Conservation (phyloP, 2,329 filamentous ascomycete genomes). For the Grosmannia huntii region DNA sequence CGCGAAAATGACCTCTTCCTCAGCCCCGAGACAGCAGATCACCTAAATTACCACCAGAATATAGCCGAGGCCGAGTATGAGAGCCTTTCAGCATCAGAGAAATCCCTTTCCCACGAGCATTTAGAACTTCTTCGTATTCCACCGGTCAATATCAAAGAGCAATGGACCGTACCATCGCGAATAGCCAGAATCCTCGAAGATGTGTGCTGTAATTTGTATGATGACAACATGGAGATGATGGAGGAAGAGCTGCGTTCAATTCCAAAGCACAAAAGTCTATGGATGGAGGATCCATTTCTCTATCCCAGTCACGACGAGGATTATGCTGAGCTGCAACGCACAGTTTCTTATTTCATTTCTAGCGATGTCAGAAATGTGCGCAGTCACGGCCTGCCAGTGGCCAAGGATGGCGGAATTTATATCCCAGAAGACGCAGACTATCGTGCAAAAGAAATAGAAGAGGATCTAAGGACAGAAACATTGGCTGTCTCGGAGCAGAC, state of each 20-base stretch:
- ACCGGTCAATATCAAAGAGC: not conserved
- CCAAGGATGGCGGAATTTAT: not conserved
- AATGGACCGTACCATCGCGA: conserved; percentile 5
- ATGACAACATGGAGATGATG: not conserved
- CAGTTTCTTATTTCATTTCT: not conserved
- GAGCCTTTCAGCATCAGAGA: not conserved
- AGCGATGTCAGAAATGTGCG: not conserved
- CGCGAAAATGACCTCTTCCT: conserved; percentile 4
- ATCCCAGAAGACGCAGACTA: not conserved
- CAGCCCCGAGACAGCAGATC: conserved; percentile 1
- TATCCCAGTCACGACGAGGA: conserved; percentile 4
- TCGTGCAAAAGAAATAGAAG: not conserved
- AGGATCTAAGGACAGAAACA: not conserved
- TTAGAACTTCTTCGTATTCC: conserved; percentile 1
- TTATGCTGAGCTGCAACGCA: conserved; percentile 3
- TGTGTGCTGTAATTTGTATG: not conserved
- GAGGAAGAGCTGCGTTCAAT: not conserved
- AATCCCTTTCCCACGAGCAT: not conserved
- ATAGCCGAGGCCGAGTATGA: not conserved
- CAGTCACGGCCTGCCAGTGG: not conserved
- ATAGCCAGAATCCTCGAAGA: conserved; percentile 1
- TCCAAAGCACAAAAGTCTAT: not conserved
- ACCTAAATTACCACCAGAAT: conserved; percentile 1
- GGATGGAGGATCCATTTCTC: conserved; percentile 6
- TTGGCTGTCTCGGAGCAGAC: conserved; percentile 4